Evolutionary conservation across 1,139 yeast species (phyloP).

Genomic region (Yamadazyma sp.): DNA sequence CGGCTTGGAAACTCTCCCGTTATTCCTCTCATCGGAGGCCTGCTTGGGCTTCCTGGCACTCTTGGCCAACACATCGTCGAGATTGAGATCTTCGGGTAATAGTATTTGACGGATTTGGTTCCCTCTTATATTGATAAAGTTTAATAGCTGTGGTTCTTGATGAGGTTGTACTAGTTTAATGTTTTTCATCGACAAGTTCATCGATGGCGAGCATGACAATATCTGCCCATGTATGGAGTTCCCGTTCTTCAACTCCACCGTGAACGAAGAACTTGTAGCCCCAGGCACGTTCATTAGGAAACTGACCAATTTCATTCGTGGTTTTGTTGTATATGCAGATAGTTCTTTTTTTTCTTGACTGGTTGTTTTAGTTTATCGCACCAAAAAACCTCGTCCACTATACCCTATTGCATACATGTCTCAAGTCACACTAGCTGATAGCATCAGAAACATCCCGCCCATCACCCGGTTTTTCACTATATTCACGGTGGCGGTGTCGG

Average conservation of each 20-base stretch:
- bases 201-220: slow-evolving; percentile 82
- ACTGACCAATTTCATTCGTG: slow-evolving; percentile 49
- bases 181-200: slow-evolving; percentile 85
- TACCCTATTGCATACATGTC: slow-evolving; percentile 4
- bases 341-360: neutral
- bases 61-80: slow-evolving; percentile 67
- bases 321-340: no score
- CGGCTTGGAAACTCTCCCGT: slow-evolving; percentile 2
- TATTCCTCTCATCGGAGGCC: neutral
- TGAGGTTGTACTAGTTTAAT: slow-evolving; percentile 74
- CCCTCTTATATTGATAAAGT: slow-evolving; percentile 85
- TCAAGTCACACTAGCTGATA: slow-evolving; percentile 24
- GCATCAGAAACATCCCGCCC: slow-evolving; percentile 41
- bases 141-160: slow-evolving; percentile 72
- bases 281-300: slow-evolving; percentile 78
- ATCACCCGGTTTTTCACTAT: slow-evolving; percentile 48
- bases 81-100: slow-evolving; percentile 83
- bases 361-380: no score
- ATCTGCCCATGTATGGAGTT: slow-evolving; percentile 48
- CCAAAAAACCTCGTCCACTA: neutral
- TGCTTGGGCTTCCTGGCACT: slow-evolving; percentile 20
- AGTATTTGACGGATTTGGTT: slow-evolving; percentile 83
- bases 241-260: slow-evolving; percentile 91
- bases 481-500: slow-evolving; percentile 31
- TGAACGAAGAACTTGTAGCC: slow-evolving; percentile 77